Conservation (phyloP, 305 asterid species). For the Solanum hybrid region DNA sequence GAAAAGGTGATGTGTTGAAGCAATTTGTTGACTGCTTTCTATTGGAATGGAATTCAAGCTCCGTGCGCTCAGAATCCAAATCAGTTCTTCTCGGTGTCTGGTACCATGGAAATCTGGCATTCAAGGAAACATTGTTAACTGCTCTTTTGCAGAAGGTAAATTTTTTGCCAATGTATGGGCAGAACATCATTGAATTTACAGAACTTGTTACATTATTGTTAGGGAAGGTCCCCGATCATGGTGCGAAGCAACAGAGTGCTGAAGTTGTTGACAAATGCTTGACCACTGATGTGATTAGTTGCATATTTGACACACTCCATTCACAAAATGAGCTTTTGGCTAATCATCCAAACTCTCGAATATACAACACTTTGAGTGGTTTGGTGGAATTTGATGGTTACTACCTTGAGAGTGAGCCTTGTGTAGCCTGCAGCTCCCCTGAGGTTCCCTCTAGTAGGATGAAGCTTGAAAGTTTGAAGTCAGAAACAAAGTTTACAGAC, state of each 20-base stretch:
- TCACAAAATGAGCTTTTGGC: constrained; percentile 98
- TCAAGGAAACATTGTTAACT: constrained; percentile 70
- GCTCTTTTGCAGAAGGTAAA: constrained; percentile 79
- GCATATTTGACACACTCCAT: constrained; percentile 86
- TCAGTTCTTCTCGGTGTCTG: constrained; percentile 81
- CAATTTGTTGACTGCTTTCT: constrained; percentile 83
- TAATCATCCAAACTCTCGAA: constrained; percentile 99
- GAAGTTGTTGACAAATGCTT: constrained; percentile 81
- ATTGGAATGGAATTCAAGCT: constrained; percentile 91
- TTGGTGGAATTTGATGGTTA: constrained; percentile 99
- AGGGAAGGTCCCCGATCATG: constrained; percentile 65
- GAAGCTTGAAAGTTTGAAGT: constrained; percentile 96
- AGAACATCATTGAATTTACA: constrained; percentile 75
- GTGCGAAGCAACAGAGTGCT: constrained; percentile 46
- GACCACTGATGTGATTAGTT: constrained; percentile 69
- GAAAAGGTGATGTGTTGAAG: constrained; percentile 69
- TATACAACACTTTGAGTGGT: constrained; percentile 92
- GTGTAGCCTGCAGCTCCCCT: constrained; percentile 99
- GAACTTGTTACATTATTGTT: constrained; percentile 81
- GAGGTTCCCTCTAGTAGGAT: constrained; percentile 97
- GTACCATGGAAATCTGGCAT: constrained; percentile 80
- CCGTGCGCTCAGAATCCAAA: constrained; percentile 92
- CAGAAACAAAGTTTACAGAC: constrained; percentile 98
- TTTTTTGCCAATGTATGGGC: constrained; percentile 88
- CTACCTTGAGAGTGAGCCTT: constrained; percentile 99